Base-by-base conservation (phyloP, 2,329 filamentous ascomycete genomes). In the Penicillium sp. region DNA sequence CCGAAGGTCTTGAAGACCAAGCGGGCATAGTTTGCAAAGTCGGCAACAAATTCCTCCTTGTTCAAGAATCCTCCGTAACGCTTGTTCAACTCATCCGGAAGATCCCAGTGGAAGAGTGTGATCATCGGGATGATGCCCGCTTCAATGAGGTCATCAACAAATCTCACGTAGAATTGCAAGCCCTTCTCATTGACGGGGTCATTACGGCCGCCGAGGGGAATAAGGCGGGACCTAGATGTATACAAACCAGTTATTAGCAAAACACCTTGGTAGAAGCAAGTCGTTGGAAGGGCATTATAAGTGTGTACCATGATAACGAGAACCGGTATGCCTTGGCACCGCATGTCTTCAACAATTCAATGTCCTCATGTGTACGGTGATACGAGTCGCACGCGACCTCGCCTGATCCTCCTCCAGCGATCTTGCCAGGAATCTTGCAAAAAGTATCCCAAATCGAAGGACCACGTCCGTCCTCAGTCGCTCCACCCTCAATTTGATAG, bases 361-460 rank as follows among this genome's bases (percentile, higher is more conserved):
- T 91, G 73, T 96, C 92, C 73, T 92, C 87, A 42, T 82, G 83
- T 55, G 88, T 91, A 57, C 89, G 88, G 79, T 94, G 89, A 83
- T 96, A 96, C 30, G 91, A 93, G 81, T 96, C 91, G 80, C 92
- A 96, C 40, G 92, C 92, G 47, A 91, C 85, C 56, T 87, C 88
- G 56, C 92, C 92, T 47, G 88, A 89, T 69, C 84, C 88, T 61
- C 87, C 89, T 71, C 91, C 90, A 59, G 91, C 91, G 71, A 95
- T 93, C 80, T 95, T 96, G 72, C 91, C 91, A 7, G 90, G 88
- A 58, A 87, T 89, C 65, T 86, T 86, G 79, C 90, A 93, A 81
- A 96, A 96, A n/a, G 86, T 89, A 79, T 96, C 92, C 92, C 92
- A 96, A 77, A 96, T 95, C 64, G 90, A 92, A 58, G 91, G 88